phyloP scores from a whole-genome alignment of 2,329 filamentous ascomycete genomes.

The Colletotrichum spaethianum region DNA sequence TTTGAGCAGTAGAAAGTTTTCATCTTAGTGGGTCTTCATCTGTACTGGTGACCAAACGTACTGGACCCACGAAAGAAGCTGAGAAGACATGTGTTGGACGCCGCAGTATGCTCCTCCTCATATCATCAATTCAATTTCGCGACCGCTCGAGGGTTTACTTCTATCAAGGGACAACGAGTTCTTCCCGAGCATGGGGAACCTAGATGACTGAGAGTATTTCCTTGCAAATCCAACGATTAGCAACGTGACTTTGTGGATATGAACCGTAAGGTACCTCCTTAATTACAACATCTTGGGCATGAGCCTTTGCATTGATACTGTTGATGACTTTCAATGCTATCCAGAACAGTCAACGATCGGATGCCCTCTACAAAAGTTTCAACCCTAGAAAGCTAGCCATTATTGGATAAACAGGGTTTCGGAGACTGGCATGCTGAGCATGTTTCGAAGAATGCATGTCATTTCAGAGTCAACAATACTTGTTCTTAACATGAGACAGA shows the following conservation, averaged over 20 bases:
- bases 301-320: too few relatives aligned
- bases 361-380: background rate
- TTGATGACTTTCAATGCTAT: too few relatives aligned
- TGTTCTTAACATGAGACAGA: background rate
- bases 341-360: background rate
- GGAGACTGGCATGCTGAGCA: too few relatives aligned
- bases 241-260: too few relatives aligned
- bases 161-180: background rate
- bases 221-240: background rate
- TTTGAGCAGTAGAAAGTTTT: background rate
- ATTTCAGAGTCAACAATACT: background rate
- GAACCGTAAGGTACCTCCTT: background rate
- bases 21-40: background rate
- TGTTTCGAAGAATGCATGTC: background rate
- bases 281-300: background rate
- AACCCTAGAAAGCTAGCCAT: background rate
- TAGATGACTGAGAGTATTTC: too few relatives aligned
- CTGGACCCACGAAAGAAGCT: background rate
- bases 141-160: background rate
- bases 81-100: background rate
- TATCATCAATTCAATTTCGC: background rate
- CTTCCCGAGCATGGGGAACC: background rate
- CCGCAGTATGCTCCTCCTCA: background rate
- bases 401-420: too few relatives aligned
- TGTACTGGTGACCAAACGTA: background rate